Evolutionary conservation across 495 filamentous ascomycete species (phyloP).

Genomic region (Aspergillus taichungensis): DNA sequence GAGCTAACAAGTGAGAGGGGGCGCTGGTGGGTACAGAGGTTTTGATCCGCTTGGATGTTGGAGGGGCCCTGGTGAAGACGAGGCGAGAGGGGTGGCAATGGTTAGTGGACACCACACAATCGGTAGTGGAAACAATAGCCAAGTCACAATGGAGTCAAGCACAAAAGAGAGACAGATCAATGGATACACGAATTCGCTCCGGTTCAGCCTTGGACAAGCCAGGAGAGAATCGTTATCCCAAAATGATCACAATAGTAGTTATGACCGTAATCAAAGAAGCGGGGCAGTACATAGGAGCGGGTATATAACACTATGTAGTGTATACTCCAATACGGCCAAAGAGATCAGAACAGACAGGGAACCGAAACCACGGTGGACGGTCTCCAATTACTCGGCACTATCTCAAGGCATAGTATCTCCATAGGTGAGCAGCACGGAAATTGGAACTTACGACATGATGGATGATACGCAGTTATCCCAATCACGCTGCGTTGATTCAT

Average conservation of each 20-base stretch:
- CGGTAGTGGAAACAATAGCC: background rate
- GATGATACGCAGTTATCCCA: conserved; percentile 28
- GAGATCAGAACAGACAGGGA: too few species aligned
- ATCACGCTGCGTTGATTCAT: conserved; percentile 35
- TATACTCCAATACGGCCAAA: too few species aligned
- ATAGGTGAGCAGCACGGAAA: conserved; percentile 13
- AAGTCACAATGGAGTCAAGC: background rate
- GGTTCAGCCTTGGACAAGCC: too few species aligned
- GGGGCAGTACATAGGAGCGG: too few species aligned
- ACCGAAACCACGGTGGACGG: too few species aligned
- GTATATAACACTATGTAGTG: too few species aligned
- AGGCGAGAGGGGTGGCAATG: conserved; percentile 1
- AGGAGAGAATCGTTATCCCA: too few species aligned
- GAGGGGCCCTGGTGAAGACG: conserved; percentile 27
- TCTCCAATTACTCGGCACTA: too few species aligned
- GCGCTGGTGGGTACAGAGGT: conserved; percentile 29
- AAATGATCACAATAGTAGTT: too few species aligned
- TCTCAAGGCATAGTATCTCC: background rate
- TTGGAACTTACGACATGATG: conserved; percentile 46
- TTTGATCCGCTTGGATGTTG: conserved; percentile 38
- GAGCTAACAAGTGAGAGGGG: conserved; percentile 32
- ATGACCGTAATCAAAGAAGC: too few species aligned
- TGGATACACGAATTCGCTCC: too few species aligned
- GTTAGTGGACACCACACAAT: background rate
- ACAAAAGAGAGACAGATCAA: background rate